These are phyloP conservation scores for Knoxdaviesia capensis DNA, from an alignment of 2,329 filamentous ascomycete species.

Conservation along the genomic window DNA sequence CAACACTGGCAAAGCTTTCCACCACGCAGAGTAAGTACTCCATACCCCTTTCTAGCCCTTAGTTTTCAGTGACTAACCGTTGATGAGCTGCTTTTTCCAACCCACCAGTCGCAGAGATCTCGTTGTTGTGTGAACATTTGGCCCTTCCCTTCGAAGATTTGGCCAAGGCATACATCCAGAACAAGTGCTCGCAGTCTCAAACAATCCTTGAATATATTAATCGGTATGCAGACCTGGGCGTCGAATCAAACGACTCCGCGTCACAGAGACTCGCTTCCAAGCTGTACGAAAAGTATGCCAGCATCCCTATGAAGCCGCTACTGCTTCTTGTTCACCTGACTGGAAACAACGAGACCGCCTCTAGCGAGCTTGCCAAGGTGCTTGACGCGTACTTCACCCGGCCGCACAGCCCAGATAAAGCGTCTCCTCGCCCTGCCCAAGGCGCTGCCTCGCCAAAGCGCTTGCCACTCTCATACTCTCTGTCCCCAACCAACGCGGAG, in stretches of 20 bases:
- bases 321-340: slow-evolving; percentile 20
- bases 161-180: slow-evolving; percentile 17
- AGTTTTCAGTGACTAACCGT: background rate
- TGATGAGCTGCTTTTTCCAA: background rate
- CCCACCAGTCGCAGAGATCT: slow-evolving; percentile 18
- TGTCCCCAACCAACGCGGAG: slow-evolving; percentile 15
- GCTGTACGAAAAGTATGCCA: slow-evolving; percentile 17
- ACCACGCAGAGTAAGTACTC: background rate
- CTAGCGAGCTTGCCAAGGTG: slow-evolving; percentile 19
- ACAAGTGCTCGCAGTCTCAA: slow-evolving; percentile 16
- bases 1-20: too few relatives aligned
- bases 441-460: too few relatives aligned
- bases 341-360: slow-evolving; percentile 12
- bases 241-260: slow-evolving; percentile 12
- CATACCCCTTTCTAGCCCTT: background rate
- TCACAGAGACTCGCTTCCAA: slow-evolving; percentile 12
- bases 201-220: slow-evolving; percentile 22
- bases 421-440: too few relatives aligned
- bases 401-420: slow-evolving; percentile 10
- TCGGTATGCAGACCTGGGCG: slow-evolving; percentile 18
- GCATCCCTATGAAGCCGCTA: slow-evolving; percentile 22
- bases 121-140: slow-evolving; percentile 22
- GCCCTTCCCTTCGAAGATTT: slow-evolving; percentile 20
- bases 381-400: slow-evolving; percentile 22
- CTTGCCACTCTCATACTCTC: slow-evolving; percentile 17